Conservation (phyloP, 495 filamentous ascomycete species). For the Schizothecium vesticola region DNA sequence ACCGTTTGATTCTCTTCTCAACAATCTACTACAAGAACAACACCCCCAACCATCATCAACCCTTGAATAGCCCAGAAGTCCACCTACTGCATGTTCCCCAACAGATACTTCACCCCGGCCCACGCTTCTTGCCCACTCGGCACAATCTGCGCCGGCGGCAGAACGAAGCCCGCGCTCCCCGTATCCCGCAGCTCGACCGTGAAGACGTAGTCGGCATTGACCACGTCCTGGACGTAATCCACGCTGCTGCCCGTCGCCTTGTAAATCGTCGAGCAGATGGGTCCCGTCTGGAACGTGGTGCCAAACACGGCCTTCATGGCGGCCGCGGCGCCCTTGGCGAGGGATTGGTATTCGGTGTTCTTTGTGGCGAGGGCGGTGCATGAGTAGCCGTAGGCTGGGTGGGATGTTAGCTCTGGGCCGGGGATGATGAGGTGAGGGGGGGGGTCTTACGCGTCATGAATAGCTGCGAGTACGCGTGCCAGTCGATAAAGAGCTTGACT, state of each 20-base stretch:
- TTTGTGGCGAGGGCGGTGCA: constrained; percentile 37
- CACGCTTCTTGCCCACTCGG: constrained; percentile 49
- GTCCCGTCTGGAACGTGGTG: constrained; percentile 44
- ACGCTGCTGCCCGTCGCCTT: constrained; percentile 50
- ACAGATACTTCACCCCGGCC: constrained; percentile 48
- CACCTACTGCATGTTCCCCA: constrained; percentile 39
- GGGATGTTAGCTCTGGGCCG: constrained; percentile 2
- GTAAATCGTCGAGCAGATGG: constrained; percentile 57
- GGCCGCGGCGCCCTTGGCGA: constrained; percentile 38
- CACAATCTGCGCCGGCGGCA: constrained; percentile 51
- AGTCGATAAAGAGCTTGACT: constrained; percentile 56
- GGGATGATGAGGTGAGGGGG: neutral
- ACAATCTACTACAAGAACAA: neutral
- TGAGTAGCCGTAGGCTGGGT: constrained; percentile 30
- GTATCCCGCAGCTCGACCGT: constrained; percentile 47
- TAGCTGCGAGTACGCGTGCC: constrained; percentile 54
- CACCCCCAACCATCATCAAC: no score
- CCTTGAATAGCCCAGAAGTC: neutral
- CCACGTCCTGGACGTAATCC: constrained; percentile 52
- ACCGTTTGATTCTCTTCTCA: neutral
- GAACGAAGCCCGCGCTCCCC: constrained; percentile 50
- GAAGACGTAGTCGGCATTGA: constrained; percentile 49
- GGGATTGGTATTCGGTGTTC: constrained; percentile 41
- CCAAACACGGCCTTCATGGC: constrained; percentile 48
- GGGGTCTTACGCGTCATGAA: constrained; percentile 25